Evolutionary conservation across 495 filamentous ascomycete species (phyloP).

Genomic region (Pseudoneurospora amorphoporcata): DNA sequence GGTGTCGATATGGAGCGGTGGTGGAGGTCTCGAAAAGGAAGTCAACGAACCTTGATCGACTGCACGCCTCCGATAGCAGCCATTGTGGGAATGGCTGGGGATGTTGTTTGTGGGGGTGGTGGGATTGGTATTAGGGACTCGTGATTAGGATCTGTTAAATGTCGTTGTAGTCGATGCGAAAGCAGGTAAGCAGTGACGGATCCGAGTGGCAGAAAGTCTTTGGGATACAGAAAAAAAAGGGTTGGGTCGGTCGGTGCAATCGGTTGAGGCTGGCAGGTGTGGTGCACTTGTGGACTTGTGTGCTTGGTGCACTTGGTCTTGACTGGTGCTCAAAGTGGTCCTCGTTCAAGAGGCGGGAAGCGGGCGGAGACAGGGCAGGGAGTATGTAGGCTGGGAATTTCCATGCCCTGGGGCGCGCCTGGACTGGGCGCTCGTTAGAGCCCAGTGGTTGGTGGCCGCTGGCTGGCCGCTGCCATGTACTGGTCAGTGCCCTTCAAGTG

Average conservation of each 20-base stretch:
- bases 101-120: constrained; percentile 8
- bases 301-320: background rate
- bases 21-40: background rate
- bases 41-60: constrained; percentile 44
- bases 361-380: background rate
- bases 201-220: background rate
- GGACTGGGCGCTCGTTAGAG: background rate
- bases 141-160: background rate
- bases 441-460: background rate
- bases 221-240: background rate
- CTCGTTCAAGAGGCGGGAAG: background rate
- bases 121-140: constrained; percentile 7
- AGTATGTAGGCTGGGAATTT: background rate
- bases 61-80: constrained; percentile 40
- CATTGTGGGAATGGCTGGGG: constrained; percentile 27
- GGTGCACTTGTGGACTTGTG: background rate
- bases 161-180: background rate
- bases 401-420: background rate
- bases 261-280: background rate
- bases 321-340: background rate
- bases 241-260: background rate
- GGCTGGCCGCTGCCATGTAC: background rate
- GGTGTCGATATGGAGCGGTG: background rate
- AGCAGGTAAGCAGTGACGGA: background rate
- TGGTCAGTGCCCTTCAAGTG: background rate